Evolutionary conservation across 2,329 filamentous ascomycete species (phyloP), one percentile per base, ranked within the genome.

Genomic region (Aspergillus bombycis): DNA sequence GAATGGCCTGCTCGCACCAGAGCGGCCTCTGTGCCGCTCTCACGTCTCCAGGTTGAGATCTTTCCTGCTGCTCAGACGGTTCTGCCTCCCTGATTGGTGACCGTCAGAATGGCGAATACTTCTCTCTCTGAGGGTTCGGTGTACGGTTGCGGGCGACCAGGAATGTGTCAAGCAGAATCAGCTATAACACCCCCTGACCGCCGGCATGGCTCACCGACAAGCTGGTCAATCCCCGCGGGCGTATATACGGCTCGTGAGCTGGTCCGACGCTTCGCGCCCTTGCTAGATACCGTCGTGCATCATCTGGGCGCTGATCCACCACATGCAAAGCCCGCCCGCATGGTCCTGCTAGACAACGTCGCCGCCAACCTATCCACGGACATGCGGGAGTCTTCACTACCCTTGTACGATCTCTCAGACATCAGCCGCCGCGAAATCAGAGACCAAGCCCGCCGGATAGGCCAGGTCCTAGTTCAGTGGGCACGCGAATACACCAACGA

Each of bases 221-320:
- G 26, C 23, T 50, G 46, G 46, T 50, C 26, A 14, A 50, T 50
- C 1, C 46, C 46, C 3, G 16, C 3, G 2, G 46, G 46, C 19
- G 46, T 50, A 16, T 70, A 67, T 34, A 71, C 68, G 4, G 68
- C 69, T 1, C 65, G 60, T 10, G 63, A 70, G 54, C 52, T 71
- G 5, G 69, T 71, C 10, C 59, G 68, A 21, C 55, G 61, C 1
- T 71, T 71, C 38, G 63, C 68, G 7, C 67, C 68, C 6, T 57
- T 71, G 8, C 63, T 71, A 3, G 63, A 70, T 43, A 61, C 67
- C 1, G 67, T 71, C 3, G 50, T 70, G 0, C 60, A 56, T 58
- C 67, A 60, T 34, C 52, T 71, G 2, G 61, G 62, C 3, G 45
- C 57, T 1, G 66, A 69, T 48, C 45, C 69, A 0, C n/a, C 58